A percentile compares a stretch with the other conserved stretches of the same genome.
phyloP scores from a whole-genome alignment of 2,329 filamentous ascomycete species.

The Ascochyta koolunga region DNA sequence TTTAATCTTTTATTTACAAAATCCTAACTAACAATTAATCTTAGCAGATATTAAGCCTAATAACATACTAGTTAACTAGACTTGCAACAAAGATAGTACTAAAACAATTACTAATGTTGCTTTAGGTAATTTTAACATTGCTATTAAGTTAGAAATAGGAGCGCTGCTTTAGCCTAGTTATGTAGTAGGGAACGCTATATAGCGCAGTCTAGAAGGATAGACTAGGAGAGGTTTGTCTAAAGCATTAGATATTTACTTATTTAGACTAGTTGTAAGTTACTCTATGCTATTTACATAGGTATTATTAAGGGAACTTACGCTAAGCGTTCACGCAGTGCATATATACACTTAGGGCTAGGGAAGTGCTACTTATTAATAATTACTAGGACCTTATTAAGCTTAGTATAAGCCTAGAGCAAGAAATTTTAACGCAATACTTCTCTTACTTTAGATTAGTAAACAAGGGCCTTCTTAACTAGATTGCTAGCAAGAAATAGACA shows the following conservation, averaged over 20 bases:
- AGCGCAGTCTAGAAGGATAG: conserved; percentile 50
- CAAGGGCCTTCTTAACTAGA: conserved; percentile 36
- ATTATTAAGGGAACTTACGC: conserved; percentile 11
- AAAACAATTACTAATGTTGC: conserved; percentile 42
- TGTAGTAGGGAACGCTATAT: conserved; percentile 49
- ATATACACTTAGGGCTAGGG: conserved; percentile 41
- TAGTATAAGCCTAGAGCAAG: conserved; percentile 41
- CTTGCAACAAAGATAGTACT: conserved; percentile 37
- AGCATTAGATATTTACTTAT: conserved; percentile 49
- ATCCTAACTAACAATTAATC: conserved; percentile 27
- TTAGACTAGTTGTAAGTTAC: conserved; percentile 47
- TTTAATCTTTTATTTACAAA: conserved; percentile 16
- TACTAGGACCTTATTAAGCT: conserved; percentile 38
- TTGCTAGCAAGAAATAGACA: conserved; percentile 17
- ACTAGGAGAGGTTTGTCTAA: conserved; percentile 42
- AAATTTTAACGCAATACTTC: conserved; percentile 44
- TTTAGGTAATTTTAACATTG: conserved; percentile 48
- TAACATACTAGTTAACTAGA: conserved; percentile 49
- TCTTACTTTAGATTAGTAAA: conserved; percentile 43
- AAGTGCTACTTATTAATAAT: conserved; percentile 39
- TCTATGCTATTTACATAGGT: conserved; percentile 10
- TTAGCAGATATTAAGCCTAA: conserved; percentile 50
- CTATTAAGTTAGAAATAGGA: conserved; percentile 40
- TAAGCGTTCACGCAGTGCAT: conserved; percentile 42
- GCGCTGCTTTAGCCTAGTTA: conserved; percentile 30